Percentiles rank a stretch among this genome's conserved stretches.
These are phyloP conservation scores for Pyricularia pennisetigena DNA, from an alignment of 2,329 filamentous ascomycete genomes.

Conservation along the genomic window DNA sequence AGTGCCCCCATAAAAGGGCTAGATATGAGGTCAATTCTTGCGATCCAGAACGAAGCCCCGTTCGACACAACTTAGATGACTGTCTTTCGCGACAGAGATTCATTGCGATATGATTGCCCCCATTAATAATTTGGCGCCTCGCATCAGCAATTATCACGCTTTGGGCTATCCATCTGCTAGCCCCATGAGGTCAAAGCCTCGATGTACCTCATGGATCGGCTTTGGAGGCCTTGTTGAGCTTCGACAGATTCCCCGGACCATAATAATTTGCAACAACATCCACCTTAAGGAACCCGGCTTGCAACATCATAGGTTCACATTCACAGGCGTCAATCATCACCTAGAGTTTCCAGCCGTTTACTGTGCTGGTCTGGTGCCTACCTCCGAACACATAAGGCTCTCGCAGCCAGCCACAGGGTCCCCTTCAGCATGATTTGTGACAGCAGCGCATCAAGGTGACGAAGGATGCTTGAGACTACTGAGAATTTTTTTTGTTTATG, in stretches of 20 bases:
- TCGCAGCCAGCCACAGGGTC: neutral
- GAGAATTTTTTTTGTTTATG: too few species aligned
- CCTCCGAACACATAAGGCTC: neutral
- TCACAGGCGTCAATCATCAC: neutral
- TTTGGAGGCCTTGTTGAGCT: too few species aligned
- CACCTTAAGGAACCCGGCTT: neutral
- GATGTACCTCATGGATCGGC: too few species aligned
- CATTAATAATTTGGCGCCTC: neutral
- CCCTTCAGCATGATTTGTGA: neutral
- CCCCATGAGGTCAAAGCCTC: too few species aligned
- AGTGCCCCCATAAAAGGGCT: neutral
- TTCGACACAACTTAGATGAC: neutral
- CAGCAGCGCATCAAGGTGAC: neutral
- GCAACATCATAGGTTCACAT: neutral
- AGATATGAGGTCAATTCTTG: neutral
- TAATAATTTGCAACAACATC: neutral
- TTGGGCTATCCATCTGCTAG: neutral
- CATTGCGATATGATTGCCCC: neutral
- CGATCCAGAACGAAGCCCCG: neutral
- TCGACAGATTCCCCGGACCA: neutral
- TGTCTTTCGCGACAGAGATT: neutral
- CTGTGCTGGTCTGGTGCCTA: neutral
- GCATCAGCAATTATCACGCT: neutral
- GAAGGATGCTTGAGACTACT: too few species aligned
- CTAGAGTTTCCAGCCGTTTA: neutral